phyloP scores from a whole-genome alignment of 495 filamentous ascomycete species.

The Penicillium chermesinum region DNA sequence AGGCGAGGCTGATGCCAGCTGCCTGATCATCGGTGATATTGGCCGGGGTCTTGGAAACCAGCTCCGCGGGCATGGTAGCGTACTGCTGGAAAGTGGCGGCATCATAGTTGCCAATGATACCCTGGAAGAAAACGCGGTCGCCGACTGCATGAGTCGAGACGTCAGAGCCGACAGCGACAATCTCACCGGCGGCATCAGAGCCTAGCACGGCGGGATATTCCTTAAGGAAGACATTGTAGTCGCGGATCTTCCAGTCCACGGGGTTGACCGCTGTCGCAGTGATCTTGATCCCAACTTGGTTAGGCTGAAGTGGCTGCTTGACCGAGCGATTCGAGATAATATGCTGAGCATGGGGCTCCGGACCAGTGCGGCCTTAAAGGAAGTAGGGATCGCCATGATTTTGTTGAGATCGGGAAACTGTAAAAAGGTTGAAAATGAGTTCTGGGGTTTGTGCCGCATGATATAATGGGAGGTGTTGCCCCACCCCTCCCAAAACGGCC shows the following conservation, averaged over 20 bases:
- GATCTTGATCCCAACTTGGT: conserved; percentile 24
- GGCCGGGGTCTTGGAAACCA: conserved; percentile 30
- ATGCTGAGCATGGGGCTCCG: conserved; percentile 3
- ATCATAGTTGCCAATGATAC: conserved; percentile 23
- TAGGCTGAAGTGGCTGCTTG: not conserved
- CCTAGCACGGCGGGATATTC: conserved; percentile 38
- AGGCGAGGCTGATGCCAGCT: conserved; percentile 35
- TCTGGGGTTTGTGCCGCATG: too few relatives aligned
- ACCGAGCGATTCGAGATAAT: conserved; percentile 7
- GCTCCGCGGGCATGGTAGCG: conserved; percentile 23
- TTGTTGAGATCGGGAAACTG: not conserved
- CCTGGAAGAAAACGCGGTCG: conserved; percentile 33
- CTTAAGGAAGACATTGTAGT: conserved; percentile 13
- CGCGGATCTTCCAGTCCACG: conserved; percentile 32
- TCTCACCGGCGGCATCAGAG: conserved; percentile 35
- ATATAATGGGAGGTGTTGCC: not conserved
- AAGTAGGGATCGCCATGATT: conserved; percentile 8
- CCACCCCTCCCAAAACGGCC: not conserved
- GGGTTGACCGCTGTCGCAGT: conserved; percentile 45
- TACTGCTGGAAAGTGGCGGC: conserved; percentile 41
- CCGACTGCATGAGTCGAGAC: conserved; percentile 27
- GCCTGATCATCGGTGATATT: conserved; percentile 37
- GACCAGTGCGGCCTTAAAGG: conserved; percentile 13
- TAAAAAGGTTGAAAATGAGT: too few relatives aligned
- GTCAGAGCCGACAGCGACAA: conserved; percentile 29